These are phyloP conservation scores for Boletus rubropictus DNA, from an alignment of 768 basidiomycete genomes.

Conservation along the genomic window DNA sequence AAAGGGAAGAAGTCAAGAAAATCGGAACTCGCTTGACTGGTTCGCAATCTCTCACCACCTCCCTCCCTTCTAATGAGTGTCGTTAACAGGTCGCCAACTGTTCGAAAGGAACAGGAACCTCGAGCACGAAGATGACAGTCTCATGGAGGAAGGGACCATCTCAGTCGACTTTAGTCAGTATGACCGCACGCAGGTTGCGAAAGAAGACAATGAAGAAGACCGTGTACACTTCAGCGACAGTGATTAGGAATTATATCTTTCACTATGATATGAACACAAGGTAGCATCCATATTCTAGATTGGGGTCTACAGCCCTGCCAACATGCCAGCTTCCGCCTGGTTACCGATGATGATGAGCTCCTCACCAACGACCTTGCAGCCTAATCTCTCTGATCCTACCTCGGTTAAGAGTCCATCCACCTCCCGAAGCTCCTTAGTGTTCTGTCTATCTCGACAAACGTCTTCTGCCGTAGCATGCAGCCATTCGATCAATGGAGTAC, in stretches of 20 bases:
- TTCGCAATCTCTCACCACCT: constrained; percentile 29
- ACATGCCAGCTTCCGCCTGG: constrained; percentile 46
- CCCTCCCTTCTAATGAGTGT: constrained; percentile 4
- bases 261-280: not conserved
- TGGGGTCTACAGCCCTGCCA: constrained; percentile 51
- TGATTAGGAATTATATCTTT: constrained; percentile 44
- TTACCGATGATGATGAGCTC: constrained; percentile 50
- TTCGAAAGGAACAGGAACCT: constrained; percentile 80
- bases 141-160: constrained; percentile 80
- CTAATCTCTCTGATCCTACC: constrained; percentile 49
- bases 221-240: constrained; percentile 79
- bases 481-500: constrained; percentile 70
- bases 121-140: constrained; percentile 63
- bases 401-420: constrained; percentile 59
- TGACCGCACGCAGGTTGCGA: constrained; percentile 54
- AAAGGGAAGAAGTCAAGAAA: constrained; percentile 79
- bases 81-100: constrained; percentile 73
- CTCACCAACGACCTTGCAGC: constrained; percentile 52
- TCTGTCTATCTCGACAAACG: constrained; percentile 34
- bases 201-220: constrained; percentile 52
- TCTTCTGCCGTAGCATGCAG: constrained; percentile 52
- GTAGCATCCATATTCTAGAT: constrained; percentile 14
- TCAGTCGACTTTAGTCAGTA: constrained; percentile 90
- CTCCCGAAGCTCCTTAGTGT: constrained; percentile 36
- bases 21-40: constrained; percentile 60